A percentile compares a stretch with the other conserved stretches of the same genome.
Evolutionary conservation across 805 yeast species (phyloP).

Genomic region (Starmerella lactis-condensi): DNA sequence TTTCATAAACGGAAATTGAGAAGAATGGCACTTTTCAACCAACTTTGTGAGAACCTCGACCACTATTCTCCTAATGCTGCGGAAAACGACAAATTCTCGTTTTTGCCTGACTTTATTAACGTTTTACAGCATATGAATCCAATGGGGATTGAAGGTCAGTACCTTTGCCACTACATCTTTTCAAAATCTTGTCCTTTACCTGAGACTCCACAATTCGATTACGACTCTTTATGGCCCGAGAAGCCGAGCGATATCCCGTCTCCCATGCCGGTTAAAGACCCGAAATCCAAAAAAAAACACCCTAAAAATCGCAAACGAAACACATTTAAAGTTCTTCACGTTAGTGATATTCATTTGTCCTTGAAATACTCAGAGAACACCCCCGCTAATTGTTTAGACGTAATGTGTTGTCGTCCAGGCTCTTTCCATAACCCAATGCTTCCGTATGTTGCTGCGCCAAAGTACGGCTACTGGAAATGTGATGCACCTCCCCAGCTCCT

Average conservation of each 20-base stretch:
- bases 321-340: slow-evolving; percentile 42
- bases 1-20: not conserved
- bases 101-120: slow-evolving; percentile 30
- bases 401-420: slow-evolving; percentile 44
- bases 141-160: slow-evolving; percentile 35
- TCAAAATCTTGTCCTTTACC: slow-evolving; percentile 37
- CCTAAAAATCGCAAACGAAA: slow-evolving; percentile 8
- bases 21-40: slow-evolving; percentile 2
- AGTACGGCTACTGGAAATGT: slow-evolving; percentile 44
- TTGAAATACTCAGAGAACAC: slow-evolving; percentile 30
- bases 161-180: slow-evolving; percentile 39
- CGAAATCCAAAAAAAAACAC: not conserved
- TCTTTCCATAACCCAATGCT: slow-evolving; percentile 24
- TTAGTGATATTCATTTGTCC: slow-evolving; percentile 49
- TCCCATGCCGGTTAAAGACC: not conserved
- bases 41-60: slow-evolving; percentile 9
- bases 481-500: slow-evolving; percentile 48
- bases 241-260: slow-evolving; percentile 22
- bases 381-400: slow-evolving; percentile 23
- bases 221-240: slow-evolving; percentile 29
- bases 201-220: slow-evolving; percentile 31
- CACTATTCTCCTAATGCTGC: slow-evolving; percentile 6
- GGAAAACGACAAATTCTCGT: slow-evolving; percentile 11
- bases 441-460: slow-evolving; percentile 32
- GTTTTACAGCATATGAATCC: slow-evolving; percentile 36